A percentile compares a stretch with the other conserved stretches of the same genome.
phyloP scores from a whole-genome alignment of 306 rosid species.

The Trifolium fragiferum region DNA sequence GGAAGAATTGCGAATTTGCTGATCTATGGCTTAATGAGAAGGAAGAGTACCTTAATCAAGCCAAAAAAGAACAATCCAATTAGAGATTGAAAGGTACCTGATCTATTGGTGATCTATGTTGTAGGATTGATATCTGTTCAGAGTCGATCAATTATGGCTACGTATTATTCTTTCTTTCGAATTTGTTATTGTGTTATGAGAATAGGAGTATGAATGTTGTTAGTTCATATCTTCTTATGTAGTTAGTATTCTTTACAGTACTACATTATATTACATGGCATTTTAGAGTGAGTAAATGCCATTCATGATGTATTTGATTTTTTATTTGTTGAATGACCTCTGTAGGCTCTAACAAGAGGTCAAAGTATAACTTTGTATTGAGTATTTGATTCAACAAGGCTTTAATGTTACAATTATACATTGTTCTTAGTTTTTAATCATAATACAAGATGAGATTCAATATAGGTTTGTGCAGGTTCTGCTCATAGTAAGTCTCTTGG shows the following conservation, averaged over 20 bases:
- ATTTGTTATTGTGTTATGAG: slow-evolving; percentile 37
- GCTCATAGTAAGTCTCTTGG: neutral
- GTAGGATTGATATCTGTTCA: slow-evolving; percentile 13
- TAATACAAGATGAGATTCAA: slow-evolving; percentile 13
- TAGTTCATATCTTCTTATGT: slow-evolving; percentile 25
- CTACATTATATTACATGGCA: slow-evolving; percentile 28
- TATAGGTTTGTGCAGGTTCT: neutral
- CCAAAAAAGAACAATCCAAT: slow-evolving; percentile 41
- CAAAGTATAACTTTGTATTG: slow-evolving; percentile 11
- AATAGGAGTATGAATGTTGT: slow-evolving; percentile 35
- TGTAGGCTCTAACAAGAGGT: slow-evolving; percentile 29
- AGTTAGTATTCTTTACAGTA: slow-evolving; percentile 33
- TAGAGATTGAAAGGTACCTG: slow-evolving; percentile 37
- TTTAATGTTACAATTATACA: neutral
- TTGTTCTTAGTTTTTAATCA: slow-evolving; percentile 15
- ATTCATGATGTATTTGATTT: slow-evolving; percentile 35
- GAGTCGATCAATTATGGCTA: neutral
- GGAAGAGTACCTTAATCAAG: slow-evolving; percentile 54
- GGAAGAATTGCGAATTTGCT: slow-evolving; percentile 79
- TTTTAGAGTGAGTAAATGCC: slow-evolving; percentile 44
- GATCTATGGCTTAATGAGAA: slow-evolving; percentile 68
- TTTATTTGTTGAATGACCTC: slow-evolving; percentile 41
- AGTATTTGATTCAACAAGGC: slow-evolving; percentile 26
- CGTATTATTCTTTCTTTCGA: slow-evolving; percentile 42
- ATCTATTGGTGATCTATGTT: neutral